Percentiles rank a stretch among this genome's conserved stretches.
phyloP scores from a whole-genome alignment of 2,329 filamentous ascomycete species.

The Aspergillus sojae region DNA sequence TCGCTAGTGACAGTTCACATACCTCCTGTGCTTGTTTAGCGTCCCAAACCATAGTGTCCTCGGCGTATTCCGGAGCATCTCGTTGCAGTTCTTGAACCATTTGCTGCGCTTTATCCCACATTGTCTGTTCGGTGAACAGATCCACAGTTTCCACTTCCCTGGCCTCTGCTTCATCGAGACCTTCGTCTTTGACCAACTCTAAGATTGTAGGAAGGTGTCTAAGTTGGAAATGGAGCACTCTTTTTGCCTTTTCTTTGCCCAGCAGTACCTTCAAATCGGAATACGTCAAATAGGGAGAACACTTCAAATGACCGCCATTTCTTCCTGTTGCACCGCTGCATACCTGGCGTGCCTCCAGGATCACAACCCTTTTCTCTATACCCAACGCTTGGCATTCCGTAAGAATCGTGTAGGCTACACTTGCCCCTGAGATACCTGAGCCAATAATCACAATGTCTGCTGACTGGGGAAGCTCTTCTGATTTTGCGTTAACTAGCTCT shows the following conservation, averaged over 20 bases:
- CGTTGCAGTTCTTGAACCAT: conserved; percentile 12
- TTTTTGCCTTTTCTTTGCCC: conserved; percentile 9
- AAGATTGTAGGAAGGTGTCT: conserved; percentile 13
- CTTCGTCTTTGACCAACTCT: conserved; percentile 3
- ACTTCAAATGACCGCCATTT: conserved; percentile 31
- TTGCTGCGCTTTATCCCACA: conserved; percentile 14
- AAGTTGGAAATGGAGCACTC: conserved; percentile 9
- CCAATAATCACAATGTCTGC: conserved; percentile 28
- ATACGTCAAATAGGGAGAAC: conserved; percentile 11
- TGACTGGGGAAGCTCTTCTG: conserved; percentile 19
- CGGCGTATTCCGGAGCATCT: conserved; percentile 12
- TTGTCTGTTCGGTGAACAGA: conserved; percentile 13
- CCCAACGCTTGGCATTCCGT: conserved; percentile 8
- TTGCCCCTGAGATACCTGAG: conserved; percentile 25
- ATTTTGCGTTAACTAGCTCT: conserved; percentile 22
- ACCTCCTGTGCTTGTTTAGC: conserved; percentile 21
- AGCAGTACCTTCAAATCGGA: conserved; percentile 9
- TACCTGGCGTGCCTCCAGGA: conserved; percentile 29
- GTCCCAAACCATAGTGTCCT: conserved; percentile 9
- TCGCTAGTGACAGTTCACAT: conserved; percentile 4
- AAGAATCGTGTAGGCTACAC: conserved; percentile 29
- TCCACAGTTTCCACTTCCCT: conserved; percentile 19
- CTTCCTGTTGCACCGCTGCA: conserved; percentile 33
- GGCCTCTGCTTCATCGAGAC: conserved; percentile 7
- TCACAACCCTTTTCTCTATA: conserved; percentile 17